Evolutionary conservation across 2,329 filamentous ascomycete species (phyloP), one percentile per base, ranked within the genome.

Genomic region (Gnomoniopsis sp.): DNA sequence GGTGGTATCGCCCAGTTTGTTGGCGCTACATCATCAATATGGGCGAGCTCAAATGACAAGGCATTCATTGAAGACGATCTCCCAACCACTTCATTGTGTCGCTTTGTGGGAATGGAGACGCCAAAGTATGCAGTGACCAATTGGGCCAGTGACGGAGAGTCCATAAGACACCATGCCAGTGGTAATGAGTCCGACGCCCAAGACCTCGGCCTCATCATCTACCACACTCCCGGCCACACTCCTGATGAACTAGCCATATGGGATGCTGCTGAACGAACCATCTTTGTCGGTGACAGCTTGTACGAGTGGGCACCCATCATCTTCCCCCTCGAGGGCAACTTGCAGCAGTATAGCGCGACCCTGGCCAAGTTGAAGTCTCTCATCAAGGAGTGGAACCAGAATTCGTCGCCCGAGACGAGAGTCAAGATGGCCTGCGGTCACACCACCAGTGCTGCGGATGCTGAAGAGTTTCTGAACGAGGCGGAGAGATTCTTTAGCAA

Each of bases 271-370:
- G 76, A 79, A 61, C 71, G 74, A 36, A 67, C 72, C 49, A 64
- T 80, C 0, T 80, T 74, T 55, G 74, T 79, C 6, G 78, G 78
- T 6, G 78, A 81, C 55, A 75, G 73, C 6, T 70, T 78, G 56
- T 80, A 79, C 63, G 72, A 75, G 54, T 65, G 66, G 38, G 63
- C 62, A 0, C 63, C 65, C 3, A 64, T 67, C 4, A 26, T 66
- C 6, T 68, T 68, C 26, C 65, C 65, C 0, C 34, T 50, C 1
- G 63, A 62, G 2, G 64, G 65, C 3, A 62, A 61, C 33, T 34
- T 65, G n/a, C 14, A 46, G 4, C 33, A 53, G 3, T 67, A 67
- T 41, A 46, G 49, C n/a, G 57, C 60, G 6, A 62, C 63, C 7
- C 48, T 66, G 2, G 48, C 43, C 3, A 66, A 58, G 22, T 15